A percentile compares a stretch with the other conserved stretches of the same genome.
These are phyloP conservation scores for Przewalskia tangutica DNA, from an alignment of 257 asterid species.

Conservation along the genomic window DNA sequence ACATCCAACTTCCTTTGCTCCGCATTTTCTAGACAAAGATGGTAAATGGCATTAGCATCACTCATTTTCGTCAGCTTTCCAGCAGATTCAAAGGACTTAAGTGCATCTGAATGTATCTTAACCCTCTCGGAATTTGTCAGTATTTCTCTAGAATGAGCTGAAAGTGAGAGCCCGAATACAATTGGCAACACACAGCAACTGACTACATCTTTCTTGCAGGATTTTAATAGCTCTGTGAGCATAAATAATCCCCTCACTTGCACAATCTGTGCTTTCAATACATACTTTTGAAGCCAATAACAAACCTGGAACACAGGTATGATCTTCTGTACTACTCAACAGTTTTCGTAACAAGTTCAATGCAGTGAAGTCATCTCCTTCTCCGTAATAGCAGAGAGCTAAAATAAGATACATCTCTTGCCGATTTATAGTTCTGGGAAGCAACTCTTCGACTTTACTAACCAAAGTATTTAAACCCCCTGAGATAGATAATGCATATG, in stretches of 20 bases:
- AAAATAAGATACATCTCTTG: conserved; percentile 52
- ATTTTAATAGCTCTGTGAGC: conserved; percentile 52
- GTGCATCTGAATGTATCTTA: conserved; percentile 46
- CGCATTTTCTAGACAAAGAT: conserved; percentile 62
- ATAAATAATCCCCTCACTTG: conserved; percentile 48
- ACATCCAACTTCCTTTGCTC: conserved; percentile 81
- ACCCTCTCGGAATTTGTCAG: conserved; percentile 38
- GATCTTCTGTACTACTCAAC: conserved; percentile 30
- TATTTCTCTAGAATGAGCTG: conserved; percentile 33
- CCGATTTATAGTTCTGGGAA: conserved; percentile 53
- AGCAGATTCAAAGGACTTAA: conserved; percentile 56
- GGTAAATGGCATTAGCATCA: conserved; percentile 46
- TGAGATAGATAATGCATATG: conserved; percentile 71
- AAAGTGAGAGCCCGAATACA: conserved; percentile 62
- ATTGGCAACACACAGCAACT: conserved; percentile 44
- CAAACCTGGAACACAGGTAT: conserved; percentile 32
- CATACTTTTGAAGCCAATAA: conserved; percentile 63
- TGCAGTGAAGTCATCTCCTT: conserved; percentile 49
- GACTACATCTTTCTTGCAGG: conserved; percentile 41
- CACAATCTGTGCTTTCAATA: conserved; percentile 26
- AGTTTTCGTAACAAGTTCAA: conserved; percentile 52
- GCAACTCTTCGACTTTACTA: conserved; percentile 69
- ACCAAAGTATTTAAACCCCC: conserved; percentile 67
- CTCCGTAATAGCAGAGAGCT: conserved; percentile 76
- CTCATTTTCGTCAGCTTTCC: conserved; percentile 48